phyloP scores from a whole-genome alignment of 805 yeast species.

The Candida arabinofermentans region DNA sequence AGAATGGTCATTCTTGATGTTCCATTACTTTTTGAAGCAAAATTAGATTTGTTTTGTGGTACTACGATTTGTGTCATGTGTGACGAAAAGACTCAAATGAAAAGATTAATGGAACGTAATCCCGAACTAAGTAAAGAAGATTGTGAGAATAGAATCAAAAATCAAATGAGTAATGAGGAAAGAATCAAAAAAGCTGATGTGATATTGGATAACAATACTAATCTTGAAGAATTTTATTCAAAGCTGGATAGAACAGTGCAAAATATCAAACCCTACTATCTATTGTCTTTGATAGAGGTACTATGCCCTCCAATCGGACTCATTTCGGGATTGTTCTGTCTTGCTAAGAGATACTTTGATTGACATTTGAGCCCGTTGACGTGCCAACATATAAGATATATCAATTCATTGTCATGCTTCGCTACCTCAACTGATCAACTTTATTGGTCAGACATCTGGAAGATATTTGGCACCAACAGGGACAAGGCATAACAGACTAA shows the following conservation, averaged over 20 bases:
- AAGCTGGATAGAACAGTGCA: conserved; percentile 33
- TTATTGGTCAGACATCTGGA: no score
- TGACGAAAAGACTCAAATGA: conserved; percentile 49
- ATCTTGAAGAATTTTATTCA: conserved; percentile 38
- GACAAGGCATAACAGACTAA: no score
- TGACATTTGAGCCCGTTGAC: no score
- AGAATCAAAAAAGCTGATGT: conserved; percentile 59
- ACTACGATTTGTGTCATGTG: conserved; percentile 65
- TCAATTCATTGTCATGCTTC: no score
- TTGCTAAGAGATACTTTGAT: neutral
- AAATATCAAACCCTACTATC: neutral
- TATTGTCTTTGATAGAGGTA: neutral
- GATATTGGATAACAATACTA: conserved; percentile 59
- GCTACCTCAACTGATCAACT: no score
- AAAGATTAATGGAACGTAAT: conserved; percentile 64
- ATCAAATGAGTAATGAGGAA: conserved; percentile 68
- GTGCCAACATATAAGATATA: no score
- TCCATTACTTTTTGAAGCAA: conserved; percentile 83
- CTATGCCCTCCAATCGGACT: neutral
- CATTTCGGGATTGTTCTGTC: neutral
- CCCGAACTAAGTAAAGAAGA: conserved; percentile 61
- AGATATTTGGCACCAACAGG: no score
- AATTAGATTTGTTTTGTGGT: conserved; percentile 69
- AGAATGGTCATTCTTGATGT: conserved; percentile 76
- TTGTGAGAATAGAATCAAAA: conserved; percentile 63